Evolutionary conservation across 768 basidiomycete genomes (phyloP).

Genomic region (Kwoniella sp.): DNA sequence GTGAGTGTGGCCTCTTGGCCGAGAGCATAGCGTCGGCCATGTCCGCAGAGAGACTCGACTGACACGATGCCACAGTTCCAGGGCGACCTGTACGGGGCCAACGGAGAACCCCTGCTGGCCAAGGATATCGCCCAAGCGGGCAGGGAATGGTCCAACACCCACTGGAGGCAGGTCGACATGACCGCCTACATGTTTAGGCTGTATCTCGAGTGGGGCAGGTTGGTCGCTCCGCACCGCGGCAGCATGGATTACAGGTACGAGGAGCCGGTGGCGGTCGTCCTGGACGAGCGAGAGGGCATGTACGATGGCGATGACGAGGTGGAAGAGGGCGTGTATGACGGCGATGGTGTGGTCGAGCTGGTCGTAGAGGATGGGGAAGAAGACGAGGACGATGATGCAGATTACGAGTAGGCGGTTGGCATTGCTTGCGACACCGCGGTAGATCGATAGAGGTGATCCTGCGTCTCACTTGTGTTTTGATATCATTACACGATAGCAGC

Average conservation of each 20-base stretch:
- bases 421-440: too few relatives aligned
- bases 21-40: background rate
- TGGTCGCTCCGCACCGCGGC: conserved; percentile 25
- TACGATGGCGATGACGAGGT: too few relatives aligned
- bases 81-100: conserved; percentile 14
- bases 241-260: conserved; percentile 37
- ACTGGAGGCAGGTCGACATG: conserved; percentile 46
- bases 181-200: conserved; percentile 45
- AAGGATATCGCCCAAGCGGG: conserved; percentile 39
- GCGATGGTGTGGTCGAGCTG: too few relatives aligned
- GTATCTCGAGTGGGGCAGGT: conserved; percentile 48
- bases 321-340: too few relatives aligned
- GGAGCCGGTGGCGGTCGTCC: conserved; percentile 19
- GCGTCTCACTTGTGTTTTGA: too few relatives aligned
- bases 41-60: background rate
- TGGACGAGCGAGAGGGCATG: background rate
- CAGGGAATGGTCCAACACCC: conserved; percentile 30
- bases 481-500: too few relatives aligned
- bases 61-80: conserved; percentile 21
- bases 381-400: too few relatives aligned
- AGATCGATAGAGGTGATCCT: too few relatives aligned
- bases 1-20: too few relatives aligned
- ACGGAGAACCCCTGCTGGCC: conserved; percentile 31
- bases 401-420: too few relatives aligned
- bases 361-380: too few relatives aligned